These are phyloP conservation scores for Beauveria rudraprayagi DNA, from an alignment of 2,329 filamentous ascomycete genomes.

Conservation along the genomic window DNA sequence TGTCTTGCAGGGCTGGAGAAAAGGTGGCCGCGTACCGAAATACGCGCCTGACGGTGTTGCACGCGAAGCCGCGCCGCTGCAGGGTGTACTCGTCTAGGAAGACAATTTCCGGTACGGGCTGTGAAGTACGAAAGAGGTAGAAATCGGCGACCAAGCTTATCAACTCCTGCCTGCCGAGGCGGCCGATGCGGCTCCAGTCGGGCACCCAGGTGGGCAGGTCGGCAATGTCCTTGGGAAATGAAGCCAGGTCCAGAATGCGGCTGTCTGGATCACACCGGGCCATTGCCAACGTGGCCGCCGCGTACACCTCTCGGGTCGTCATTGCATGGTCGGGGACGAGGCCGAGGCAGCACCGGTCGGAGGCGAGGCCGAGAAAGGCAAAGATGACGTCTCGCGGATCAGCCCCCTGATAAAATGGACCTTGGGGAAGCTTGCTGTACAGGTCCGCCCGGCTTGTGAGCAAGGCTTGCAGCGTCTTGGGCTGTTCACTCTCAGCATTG, in stretches of 20 bases:
- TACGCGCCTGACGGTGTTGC: not conserved
- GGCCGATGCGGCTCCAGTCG: conserved; percentile 1
- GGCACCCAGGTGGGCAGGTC: not conserved
- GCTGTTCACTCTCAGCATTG: not conserved
- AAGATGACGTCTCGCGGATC: conserved; percentile 2
- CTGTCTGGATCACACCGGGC: not conserved
- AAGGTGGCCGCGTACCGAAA: not conserved
- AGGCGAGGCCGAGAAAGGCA: not conserved
- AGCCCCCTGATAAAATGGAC: not conserved
- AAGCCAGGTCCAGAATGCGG: not conserved
- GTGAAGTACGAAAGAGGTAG: not conserved
- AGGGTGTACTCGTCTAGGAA: not conserved
- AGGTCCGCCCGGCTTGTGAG: not conserved
- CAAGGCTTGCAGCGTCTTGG: not conserved
- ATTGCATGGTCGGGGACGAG: not conserved
- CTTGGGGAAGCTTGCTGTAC: not conserved
- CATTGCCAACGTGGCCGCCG: not conserved
- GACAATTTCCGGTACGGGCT: not conserved
- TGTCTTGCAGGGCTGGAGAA: not conserved
- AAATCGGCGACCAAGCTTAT: not conserved
- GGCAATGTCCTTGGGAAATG: not conserved
- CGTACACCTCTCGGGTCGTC: not conserved
- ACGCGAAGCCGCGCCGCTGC: not conserved
- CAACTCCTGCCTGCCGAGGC: not conserved
- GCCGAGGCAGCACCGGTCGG: not conserved